These are phyloP conservation scores for Ustilago curta DNA, from an alignment of 1,284 basidiomycete genomes.

Conservation along the genomic window DNA sequence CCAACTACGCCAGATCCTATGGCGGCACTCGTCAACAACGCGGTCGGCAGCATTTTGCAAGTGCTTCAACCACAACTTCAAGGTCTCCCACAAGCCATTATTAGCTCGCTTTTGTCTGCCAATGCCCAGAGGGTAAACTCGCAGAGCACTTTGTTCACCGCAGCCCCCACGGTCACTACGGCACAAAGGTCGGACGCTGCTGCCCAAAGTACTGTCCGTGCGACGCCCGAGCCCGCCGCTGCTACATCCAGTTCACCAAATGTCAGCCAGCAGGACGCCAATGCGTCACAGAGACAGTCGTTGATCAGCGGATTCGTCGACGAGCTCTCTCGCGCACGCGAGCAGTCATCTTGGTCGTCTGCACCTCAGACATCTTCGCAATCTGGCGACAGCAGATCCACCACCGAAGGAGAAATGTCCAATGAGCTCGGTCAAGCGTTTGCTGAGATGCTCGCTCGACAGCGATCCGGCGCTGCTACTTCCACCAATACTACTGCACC, in stretches of 20 bases:
- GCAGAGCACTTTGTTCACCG: too few relatives aligned
- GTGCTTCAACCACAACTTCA: slow-evolving; percentile 20
- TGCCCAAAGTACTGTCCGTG: background rate
- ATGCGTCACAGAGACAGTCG: slow-evolving; percentile 18
- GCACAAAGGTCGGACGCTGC: background rate
- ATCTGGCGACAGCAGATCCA: background rate
- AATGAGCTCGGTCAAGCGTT: slow-evolving; percentile 24
- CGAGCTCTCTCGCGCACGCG: slow-evolving; percentile 27
- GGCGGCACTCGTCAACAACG: slow-evolving; percentile 7
- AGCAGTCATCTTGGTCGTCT: slow-evolving; percentile 6
- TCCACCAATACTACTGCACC: background rate
- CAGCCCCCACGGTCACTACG: too few relatives aligned
- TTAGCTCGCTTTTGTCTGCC: slow-evolving; percentile 4
- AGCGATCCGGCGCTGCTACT: slow-evolving; percentile 1
- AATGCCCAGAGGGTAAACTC: too few relatives aligned
- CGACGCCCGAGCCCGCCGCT: background rate
- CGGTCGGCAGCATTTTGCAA: slow-evolving; percentile 12
- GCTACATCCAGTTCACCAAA: background rate
- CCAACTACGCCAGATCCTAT: background rate
- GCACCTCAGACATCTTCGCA: background rate
- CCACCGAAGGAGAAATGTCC: background rate
- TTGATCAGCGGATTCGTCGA: slow-evolving; percentile 31
- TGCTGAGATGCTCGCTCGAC: slow-evolving; percentile 29
- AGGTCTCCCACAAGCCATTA: slow-evolving; percentile 2
- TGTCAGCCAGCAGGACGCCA: background rate